Base-by-base conservation (phyloP, 371 early-diverging fungal genomes). In the Lichtheimia ramosa region DNA sequence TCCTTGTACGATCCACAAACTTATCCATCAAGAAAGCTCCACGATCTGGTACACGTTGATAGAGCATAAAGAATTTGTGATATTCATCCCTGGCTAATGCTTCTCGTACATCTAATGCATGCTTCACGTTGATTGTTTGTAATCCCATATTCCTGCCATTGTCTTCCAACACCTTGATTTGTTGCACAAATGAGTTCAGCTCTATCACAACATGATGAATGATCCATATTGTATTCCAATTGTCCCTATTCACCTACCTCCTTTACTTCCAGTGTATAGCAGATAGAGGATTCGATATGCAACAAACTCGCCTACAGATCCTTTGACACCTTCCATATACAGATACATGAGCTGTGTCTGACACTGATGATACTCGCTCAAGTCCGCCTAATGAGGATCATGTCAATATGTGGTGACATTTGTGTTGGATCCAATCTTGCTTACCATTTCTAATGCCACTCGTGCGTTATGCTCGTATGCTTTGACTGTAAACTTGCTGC, bases 291-390 rank as follows among this genome's bases (percentile, higher is more conserved):
- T 88, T 6, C 95, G 82, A 71, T 98, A 98, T 7, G 93, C 94
- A 43, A 84, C 80, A 72, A 96, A 98, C 68, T 98, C 98, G 75
- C 87, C 86, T 3, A 76, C 73, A 55, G 84, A 79, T 12, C 91
- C 92, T 13, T 76, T 63, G n/a, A 90, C 72, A 8, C 84, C 86
- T 42, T 83, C 71, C 41, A 71, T 66, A 66, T 96, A 97, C 20
- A 97, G 79, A 43, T 88, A 84, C 64, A 89, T 92, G 21, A 97
- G 74, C 69, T 96, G 95, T 2, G 93, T 93, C 71, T 96, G 96
- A 69, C 97, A 97, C 66, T 96, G 95, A 61, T 98, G 96, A 71
- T 89, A 98, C 80, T 98, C 98, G 56, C 96, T 96, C 24, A 98
- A 77, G 73, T 98, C 98, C 41, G 89, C 84, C 91, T 92, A 59